phyloP scores from a whole-genome alignment of 208 protist species.

The Naegleria gruberi region DNA sequence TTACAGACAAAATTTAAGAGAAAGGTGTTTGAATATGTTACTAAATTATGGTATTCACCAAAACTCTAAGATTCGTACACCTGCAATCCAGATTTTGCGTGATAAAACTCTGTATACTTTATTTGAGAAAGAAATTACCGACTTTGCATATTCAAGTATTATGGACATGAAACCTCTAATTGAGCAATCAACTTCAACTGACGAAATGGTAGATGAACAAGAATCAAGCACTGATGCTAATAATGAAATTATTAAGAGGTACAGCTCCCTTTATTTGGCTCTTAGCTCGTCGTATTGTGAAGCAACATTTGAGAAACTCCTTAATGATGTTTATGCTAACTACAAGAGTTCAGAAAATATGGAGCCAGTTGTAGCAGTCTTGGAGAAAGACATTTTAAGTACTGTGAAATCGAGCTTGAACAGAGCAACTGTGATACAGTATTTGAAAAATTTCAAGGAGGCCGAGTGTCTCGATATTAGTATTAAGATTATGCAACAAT shows the following conservation, averaged over 20 bases:
- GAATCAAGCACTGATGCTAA: background rate
- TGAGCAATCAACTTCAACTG: background rate
- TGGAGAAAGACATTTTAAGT: background rate
- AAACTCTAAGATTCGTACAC: background rate
- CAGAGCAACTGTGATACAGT: background rate
- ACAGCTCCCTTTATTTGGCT: background rate
- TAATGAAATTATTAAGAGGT: background rate
- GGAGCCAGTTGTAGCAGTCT: background rate
- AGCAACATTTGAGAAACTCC: background rate
- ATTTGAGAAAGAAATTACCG: background rate
- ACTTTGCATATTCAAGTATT: background rate
- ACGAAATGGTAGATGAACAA: background rate
- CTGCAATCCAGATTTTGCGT: background rate
- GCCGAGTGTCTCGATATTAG: background rate
- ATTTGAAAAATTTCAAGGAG: background rate
- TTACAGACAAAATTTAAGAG: background rate
- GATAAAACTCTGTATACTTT: background rate
- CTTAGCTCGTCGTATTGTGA: background rate
- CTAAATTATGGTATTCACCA: background rate
- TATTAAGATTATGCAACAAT: background rate
- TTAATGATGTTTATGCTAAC: background rate
- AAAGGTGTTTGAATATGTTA: background rate
- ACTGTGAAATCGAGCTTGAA: background rate
- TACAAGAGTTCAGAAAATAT: background rate
- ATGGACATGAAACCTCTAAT: background rate